Percentiles rank a stretch among this genome's conserved stretches.
Evolutionary conservation across 495 filamentous ascomycete genomes (phyloP).

Genomic region (Cercophora scortea): DNA sequence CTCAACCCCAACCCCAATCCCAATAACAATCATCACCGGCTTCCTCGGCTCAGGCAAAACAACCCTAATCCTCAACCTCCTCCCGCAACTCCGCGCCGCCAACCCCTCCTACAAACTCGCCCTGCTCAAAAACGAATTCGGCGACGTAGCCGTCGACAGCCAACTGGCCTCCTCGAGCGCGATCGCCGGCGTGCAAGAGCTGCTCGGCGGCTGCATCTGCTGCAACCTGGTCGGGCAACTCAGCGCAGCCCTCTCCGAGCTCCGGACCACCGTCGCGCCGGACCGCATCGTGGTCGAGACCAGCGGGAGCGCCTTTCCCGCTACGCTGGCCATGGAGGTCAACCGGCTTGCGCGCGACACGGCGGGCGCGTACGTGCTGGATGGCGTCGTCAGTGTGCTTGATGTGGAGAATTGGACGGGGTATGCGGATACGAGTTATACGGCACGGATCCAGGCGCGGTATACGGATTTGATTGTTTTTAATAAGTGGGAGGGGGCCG

Average conservation of each 20-base stretch:
- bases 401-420: constrained; percentile 97
- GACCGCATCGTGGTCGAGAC: constrained; percentile 94
- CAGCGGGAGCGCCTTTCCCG: constrained; percentile 77
- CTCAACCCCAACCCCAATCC: constrained; percentile 65
- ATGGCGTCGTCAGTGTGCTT: constrained; percentile 87
- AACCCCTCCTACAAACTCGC: constrained; percentile 71
- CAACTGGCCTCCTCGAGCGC: constrained; percentile 74
- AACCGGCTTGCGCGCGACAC: constrained; percentile 66
- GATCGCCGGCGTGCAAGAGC: constrained; percentile 82
- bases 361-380: constrained; percentile 59
- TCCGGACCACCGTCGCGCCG: constrained; percentile 50
- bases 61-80: constrained; percentile 79
- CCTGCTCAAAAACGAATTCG: constrained; percentile 97
- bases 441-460: constrained; percentile 73
- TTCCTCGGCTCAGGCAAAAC: constrained; percentile 95
- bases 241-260: constrained; percentile 64
- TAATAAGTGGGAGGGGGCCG: constrained; percentile 85
- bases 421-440: constrained; percentile 85
- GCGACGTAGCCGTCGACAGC: constrained; percentile 86
- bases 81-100: constrained; percentile 68
- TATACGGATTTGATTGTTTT: constrained; percentile 93
- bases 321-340: constrained; percentile 86
- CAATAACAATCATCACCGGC: constrained; percentile 90
- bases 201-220: constrained; percentile 96
- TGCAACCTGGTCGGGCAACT: constrained; percentile 95